Conservation (phyloP, 148 eudicot genomes). For the Camellia sinensis region DNA sequence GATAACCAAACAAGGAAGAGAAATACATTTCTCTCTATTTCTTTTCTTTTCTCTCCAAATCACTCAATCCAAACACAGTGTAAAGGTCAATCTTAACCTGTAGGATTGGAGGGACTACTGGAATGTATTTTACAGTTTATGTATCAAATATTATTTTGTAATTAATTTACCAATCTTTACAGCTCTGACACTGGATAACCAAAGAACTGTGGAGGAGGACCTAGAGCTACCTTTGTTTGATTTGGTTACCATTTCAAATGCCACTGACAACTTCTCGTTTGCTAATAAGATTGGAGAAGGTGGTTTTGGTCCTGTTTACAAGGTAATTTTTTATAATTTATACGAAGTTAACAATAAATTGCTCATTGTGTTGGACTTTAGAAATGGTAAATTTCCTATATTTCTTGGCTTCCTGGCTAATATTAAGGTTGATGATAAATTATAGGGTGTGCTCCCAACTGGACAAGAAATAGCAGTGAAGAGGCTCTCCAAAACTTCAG, state of each 20-base stretch:
- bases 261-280: conserved; percentile 10
- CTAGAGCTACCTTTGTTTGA: conserved; percentile 21
- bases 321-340: too few species aligned
- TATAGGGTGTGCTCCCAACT: too few species aligned
- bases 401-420: background rate
- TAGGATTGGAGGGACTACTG: background rate
- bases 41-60: too few species aligned
- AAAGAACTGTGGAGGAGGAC: conserved; percentile 8
- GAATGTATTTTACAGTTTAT: background rate
- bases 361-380: background rate
- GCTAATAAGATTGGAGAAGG: background rate
- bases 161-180: background rate
- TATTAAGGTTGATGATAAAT: background rate
- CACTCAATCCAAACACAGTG: too few species aligned
- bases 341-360: too few species aligned
- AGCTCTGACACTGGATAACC: conserved; percentile 4
- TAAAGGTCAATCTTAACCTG: background rate
- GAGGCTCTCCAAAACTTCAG: conserved; percentile 3
- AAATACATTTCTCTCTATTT: too few species aligned
- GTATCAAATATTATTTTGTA: background rate
- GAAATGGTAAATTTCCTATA: background rate
- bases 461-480: background rate
- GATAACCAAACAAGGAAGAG: too few species aligned
- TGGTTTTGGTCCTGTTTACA: background rate
- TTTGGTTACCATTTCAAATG: conserved; percentile 19